phyloP scores from a whole-genome alignment of 306 rosid species.

The Amphicarpaea edgeworthii region DNA sequence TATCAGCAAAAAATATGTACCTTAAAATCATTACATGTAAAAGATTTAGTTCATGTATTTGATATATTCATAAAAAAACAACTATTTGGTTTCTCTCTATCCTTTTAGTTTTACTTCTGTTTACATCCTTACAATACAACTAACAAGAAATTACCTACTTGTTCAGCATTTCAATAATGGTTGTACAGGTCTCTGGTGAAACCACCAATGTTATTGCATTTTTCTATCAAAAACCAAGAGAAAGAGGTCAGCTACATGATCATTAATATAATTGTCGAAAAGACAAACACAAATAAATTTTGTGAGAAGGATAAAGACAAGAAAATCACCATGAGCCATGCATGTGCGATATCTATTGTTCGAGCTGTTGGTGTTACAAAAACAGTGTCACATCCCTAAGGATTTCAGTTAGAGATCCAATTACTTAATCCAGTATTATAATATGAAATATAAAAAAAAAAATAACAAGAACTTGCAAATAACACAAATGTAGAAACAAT shows the following conservation, averaged over 20 bases:
- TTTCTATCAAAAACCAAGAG: conserved; percentile 61
- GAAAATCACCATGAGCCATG: conserved; percentile 88
- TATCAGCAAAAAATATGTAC: conserved; percentile 89
- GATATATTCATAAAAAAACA: conserved; percentile 41
- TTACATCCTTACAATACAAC: conserved; percentile 31
- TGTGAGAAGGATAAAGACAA: conserved; percentile 13
- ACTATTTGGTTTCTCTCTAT: background rate
- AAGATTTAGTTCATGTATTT: conserved; percentile 31
- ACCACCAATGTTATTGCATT: conserved; percentile 74
- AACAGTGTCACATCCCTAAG: conserved; percentile 95
- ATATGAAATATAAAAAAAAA: conserved; percentile 57
- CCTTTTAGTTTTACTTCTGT: background rate
- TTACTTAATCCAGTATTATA: conserved; percentile 73
- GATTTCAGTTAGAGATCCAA: conserved; percentile 76
- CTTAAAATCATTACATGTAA: conserved; percentile 50
- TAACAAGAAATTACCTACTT: conserved; percentile 63
- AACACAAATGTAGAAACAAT: conserved; percentile 44
- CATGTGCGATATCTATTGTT: conserved; percentile 88
- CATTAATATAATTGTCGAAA: conserved; percentile 37
- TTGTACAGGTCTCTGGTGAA: conserved; percentile 68
- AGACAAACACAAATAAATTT: conserved; percentile 25
- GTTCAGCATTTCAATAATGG: conserved; percentile 75
- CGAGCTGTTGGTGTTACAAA: conserved; percentile 99
- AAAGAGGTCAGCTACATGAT: conserved; percentile 21
- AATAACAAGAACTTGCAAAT: conserved; percentile 38